These are phyloP conservation scores for Priceomyces haplophilus DNA, from an alignment of 805 yeast genomes.

Conservation along the genomic window DNA sequence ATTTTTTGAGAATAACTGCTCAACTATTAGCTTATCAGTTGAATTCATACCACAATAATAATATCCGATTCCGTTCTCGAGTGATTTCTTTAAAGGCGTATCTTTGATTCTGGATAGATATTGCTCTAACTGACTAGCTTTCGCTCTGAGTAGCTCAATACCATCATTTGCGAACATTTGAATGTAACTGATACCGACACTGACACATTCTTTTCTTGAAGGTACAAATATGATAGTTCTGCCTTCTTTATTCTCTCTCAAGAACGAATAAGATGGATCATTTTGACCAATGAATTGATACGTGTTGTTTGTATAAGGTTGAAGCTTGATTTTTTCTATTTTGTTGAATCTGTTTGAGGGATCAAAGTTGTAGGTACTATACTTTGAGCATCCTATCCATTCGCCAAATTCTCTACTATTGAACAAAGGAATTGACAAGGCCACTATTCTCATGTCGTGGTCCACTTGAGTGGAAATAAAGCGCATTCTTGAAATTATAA, in stretches of 20 bases:
- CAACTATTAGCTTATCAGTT: conserved; percentile 54
- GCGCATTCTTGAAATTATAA: conserved; percentile 64
- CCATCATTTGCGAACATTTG: conserved; percentile 36
- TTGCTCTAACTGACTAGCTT: conserved; percentile 35
- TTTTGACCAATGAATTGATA: conserved; percentile 54
- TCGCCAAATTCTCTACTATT: conserved; percentile 76
- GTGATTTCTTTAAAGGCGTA: conserved; percentile 36
- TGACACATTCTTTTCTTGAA: conserved; percentile 51
- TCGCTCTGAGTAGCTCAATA: conserved; percentile 39
- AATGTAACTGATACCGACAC: conserved; percentile 46
- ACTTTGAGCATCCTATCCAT: conserved; percentile 76
- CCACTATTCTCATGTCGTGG: conserved; percentile 56
- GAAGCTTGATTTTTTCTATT: conserved; percentile 55
- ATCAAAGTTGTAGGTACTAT: conserved; percentile 64
- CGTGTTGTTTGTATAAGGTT: conserved; percentile 44
- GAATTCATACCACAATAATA: conserved; percentile 55
- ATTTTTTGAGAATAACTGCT: conserved; percentile 48
- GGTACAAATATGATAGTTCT: conserved; percentile 57
- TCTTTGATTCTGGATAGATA: conserved; percentile 48
- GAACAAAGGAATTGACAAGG: conserved; percentile 64
- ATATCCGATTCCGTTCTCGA: conserved; percentile 63
- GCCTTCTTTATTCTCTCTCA: conserved; percentile 20
- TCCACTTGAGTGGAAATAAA: conserved; percentile 68
- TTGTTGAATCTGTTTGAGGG: conserved; percentile 58
- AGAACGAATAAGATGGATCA: conserved; percentile 45